Percentiles rank a stretch among this genome's conserved stretches.
Conservation (phyloP, 169 alveolate species). For the Cryptosporidium tyzzeri region DNA sequence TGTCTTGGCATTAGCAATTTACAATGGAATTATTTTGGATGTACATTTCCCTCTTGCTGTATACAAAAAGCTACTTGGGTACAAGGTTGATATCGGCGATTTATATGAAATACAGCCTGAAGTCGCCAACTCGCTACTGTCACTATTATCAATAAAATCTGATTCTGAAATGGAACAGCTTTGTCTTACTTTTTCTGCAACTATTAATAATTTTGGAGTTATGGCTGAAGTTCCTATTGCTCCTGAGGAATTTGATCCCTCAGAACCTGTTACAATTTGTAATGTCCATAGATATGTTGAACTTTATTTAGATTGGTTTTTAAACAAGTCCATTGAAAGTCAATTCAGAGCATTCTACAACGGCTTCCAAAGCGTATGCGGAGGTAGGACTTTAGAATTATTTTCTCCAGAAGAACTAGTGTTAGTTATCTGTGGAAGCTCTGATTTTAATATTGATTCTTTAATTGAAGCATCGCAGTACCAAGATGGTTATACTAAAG, state of each 20-base stretch:
- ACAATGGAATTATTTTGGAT: conserved; percentile 88
- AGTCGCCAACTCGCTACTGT: conserved; percentile 81
- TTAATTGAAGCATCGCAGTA: conserved; percentile 83
- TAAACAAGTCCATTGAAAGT: conserved; percentile 82
- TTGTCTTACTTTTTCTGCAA: conserved; percentile 76
- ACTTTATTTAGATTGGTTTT: conserved; percentile 84
- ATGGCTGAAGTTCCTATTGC: conserved; percentile 51
- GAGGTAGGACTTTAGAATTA: conserved; percentile 80
- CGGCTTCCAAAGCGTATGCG: conserved; percentile 87
- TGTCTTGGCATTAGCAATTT: conserved; percentile 91
- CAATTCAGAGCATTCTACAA: conserved; percentile 84
- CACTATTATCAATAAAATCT: conserved; percentile 37
- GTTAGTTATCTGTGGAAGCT: conserved; percentile 87
- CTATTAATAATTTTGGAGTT: conserved; percentile 68
- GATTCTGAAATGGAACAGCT: conserved; percentile 68
- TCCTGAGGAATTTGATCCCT: conserved; percentile 70
- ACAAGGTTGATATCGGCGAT: conserved; percentile 85
- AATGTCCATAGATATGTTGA: conserved; percentile 87
- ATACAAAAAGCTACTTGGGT: conserved; percentile 88
- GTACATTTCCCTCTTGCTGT: conserved; percentile 89
- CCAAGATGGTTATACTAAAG: conserved; percentile 85
- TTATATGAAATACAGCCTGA: conserved; percentile 87
- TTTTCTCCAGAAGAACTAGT: conserved; percentile 89
- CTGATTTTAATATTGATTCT: conserved; percentile 85
- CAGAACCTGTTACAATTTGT: conserved; percentile 81